Evolutionary conservation across 352 stramenopile species (phyloP).

Genomic region (Globisporangium rhizosaccharum): DNA sequence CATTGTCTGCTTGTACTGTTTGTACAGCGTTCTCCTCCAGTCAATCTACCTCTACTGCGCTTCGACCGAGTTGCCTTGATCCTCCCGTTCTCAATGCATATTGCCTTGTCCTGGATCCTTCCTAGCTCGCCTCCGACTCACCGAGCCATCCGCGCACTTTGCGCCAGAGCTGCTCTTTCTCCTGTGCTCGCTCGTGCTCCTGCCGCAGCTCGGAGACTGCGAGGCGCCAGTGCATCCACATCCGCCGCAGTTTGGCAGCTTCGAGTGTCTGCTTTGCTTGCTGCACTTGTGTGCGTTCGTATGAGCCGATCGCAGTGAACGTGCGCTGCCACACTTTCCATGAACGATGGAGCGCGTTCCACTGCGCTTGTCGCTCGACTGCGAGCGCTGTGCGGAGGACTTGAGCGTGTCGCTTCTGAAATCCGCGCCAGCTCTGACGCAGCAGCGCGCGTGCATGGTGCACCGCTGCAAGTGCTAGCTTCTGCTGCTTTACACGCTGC

Average conservation of each 20-base stretch:
- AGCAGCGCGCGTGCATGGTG: constrained; percentile 17
- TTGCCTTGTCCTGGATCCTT: neutral
- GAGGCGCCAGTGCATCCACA: constrained; percentile 29
- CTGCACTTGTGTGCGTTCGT: constrained; percentile 12
- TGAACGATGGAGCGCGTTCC: constrained; percentile 21
- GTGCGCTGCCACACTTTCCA: constrained; percentile 27
- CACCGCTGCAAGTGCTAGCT: constrained; percentile 17
- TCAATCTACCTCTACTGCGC: no score
- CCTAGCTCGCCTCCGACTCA: constrained; percentile 17
- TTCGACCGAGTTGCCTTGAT: neutral
- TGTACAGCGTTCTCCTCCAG: neutral
- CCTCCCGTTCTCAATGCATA: neutral
- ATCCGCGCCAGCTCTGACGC: constrained; percentile 11
- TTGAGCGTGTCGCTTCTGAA: constrained; percentile 17
- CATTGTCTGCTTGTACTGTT: neutral
- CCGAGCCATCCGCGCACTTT: constrained; percentile 64
- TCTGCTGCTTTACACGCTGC: constrained; percentile 19
- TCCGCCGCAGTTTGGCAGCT: constrained; percentile 12
- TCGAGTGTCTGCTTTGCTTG: constrained; percentile 11
- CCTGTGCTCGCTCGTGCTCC: constrained; percentile 23
- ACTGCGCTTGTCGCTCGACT: constrained; percentile 24
- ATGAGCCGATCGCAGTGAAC: constrained; percentile 7
- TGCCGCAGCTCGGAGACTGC: constrained; percentile 19
- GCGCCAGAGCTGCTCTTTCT: constrained; percentile 55
- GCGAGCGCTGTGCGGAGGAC: constrained; percentile 18